These are phyloP conservation scores for Chaetomium strumarium DNA, from an alignment of 2,329 filamentous ascomycete genomes.

Conservation along the genomic window DNA sequence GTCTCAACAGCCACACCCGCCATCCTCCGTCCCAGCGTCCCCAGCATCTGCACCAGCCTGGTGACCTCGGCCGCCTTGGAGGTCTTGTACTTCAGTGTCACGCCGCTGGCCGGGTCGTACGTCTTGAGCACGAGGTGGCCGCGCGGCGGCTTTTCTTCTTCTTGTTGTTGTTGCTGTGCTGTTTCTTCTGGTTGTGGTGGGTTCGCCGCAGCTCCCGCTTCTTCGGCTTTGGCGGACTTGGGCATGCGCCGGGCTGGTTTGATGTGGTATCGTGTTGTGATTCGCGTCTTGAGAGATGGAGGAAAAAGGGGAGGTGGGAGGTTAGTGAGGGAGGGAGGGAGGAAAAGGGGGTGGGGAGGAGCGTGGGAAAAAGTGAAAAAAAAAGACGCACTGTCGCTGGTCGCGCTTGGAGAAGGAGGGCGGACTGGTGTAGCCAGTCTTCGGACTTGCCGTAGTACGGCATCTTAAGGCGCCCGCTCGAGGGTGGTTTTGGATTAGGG, in stretches of 20 bases:
- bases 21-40: slow-evolving; percentile 66
- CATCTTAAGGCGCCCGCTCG: slow-evolving; percentile 15
- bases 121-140: slow-evolving; percentile 81
- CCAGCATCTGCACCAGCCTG: slow-evolving; percentile 70
- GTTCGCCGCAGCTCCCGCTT: slow-evolving; percentile 19
- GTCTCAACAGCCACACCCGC: slow-evolving; percentile 43
- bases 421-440: slow-evolving; percentile 86
- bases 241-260: slow-evolving; percentile 36
- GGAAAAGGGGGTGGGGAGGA: not conserved
- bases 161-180: slow-evolving; percentile 17
- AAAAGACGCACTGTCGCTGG: slow-evolving; percentile 65
- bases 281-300: slow-evolving; percentile 66
- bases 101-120: slow-evolving; percentile 75
- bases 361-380: slow-evolving; percentile 7
- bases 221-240: slow-evolving; percentile 25
- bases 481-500: not conserved
- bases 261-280: slow-evolving; percentile 89
- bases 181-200: slow-evolving; percentile 24
- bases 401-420: slow-evolving; percentile 76
- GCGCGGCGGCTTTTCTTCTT: slow-evolving; percentile 43
- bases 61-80: slow-evolving; percentile 87
- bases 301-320: not conserved
- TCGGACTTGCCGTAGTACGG: slow-evolving; percentile 67
- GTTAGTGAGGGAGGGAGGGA: slow-evolving; percentile 8
- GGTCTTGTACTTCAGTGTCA: slow-evolving; percentile 84